Conservation (phyloP, 441 rosid species). For the Erodium trifolium region DNA sequence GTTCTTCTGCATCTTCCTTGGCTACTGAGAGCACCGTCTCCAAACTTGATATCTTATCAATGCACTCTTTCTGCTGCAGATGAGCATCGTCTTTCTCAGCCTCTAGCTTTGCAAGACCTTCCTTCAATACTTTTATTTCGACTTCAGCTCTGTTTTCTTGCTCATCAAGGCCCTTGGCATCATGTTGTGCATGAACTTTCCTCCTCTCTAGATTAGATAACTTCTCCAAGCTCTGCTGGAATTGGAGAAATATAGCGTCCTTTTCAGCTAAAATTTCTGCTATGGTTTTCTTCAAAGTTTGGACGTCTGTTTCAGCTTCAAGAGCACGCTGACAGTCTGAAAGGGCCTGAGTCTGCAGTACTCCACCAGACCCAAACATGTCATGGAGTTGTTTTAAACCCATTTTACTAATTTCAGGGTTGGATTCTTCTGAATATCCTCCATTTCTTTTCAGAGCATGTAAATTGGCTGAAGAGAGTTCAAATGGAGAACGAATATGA, state of each 20-base stretch:
- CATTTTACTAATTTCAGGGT: constrained; percentile 29
- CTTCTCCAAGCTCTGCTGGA: constrained; percentile 42
- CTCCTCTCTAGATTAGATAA: constrained; percentile 41
- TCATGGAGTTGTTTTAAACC: constrained; percentile 42
- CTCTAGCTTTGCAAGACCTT: constrained; percentile 42
- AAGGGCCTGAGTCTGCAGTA: not conserved
- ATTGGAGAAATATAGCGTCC: constrained; percentile 37
- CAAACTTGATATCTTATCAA: constrained; percentile 40
- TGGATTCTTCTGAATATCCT: constrained; percentile 30
- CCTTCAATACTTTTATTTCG: constrained; percentile 45
- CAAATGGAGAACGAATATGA: too few relatives aligned
- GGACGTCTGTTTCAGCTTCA: constrained; percentile 41
- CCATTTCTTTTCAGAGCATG: constrained; percentile 24
- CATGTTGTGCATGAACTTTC: constrained; percentile 35
- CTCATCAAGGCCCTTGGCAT: constrained; percentile 43
- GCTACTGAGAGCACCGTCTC: constrained; percentile 32
- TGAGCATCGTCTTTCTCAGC: constrained; percentile 44
- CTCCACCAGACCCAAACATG: constrained; percentile 19
- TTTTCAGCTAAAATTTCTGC: constrained; percentile 48
- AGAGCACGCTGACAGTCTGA: constrained; percentile 26
- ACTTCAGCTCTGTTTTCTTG: constrained; percentile 54
- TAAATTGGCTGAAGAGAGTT: not conserved
- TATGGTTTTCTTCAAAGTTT: constrained; percentile 37
- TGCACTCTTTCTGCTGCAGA: constrained; percentile 39
- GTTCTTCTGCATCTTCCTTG: constrained; percentile 30